Percentiles rank a stretch among this genome's conserved stretches.
These are phyloP conservation scores for Brettanomyces custersianus DNA, from an alignment of 805 yeast genomes.

Conservation along the genomic window DNA sequence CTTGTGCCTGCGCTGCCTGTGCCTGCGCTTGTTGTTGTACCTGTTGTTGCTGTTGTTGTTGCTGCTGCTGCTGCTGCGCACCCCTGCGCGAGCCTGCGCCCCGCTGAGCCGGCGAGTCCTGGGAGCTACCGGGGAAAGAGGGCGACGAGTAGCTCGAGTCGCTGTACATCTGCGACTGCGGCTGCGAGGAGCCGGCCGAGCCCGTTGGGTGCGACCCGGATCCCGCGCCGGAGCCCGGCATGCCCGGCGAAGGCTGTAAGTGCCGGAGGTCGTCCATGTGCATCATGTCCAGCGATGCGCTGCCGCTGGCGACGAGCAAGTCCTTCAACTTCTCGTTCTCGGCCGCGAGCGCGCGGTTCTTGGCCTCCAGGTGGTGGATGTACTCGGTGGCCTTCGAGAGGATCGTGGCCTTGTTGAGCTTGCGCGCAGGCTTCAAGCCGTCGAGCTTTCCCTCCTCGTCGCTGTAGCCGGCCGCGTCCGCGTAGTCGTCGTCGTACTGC, in stretches of 20 bases:
- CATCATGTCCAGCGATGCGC: constrained; percentile 4
- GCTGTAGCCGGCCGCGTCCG: constrained; percentile 43
- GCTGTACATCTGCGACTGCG: constrained; percentile 1
- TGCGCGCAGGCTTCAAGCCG: constrained; percentile 69
- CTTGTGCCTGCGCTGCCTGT: no score
- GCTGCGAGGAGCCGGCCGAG: constrained; percentile 10
- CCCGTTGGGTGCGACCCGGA: constrained; percentile 7
- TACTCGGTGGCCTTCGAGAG: constrained; percentile 71
- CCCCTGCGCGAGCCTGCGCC: no score
- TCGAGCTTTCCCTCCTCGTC: constrained; percentile 52
- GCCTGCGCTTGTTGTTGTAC: constrained; percentile 5
- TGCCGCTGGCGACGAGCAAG: constrained; percentile 8
- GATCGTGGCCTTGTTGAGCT: constrained; percentile 70
- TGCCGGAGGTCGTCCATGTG: neutral
- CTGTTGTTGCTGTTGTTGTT: constrained; percentile 5
- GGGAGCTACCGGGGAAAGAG: constrained; percentile 6
- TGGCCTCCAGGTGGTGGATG: constrained; percentile 61
- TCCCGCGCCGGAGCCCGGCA: constrained; percentile 9
- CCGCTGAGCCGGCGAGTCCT: constrained; percentile 5
- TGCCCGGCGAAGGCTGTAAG: neutral
- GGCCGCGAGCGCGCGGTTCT: constrained; percentile 38
- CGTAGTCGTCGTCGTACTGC: constrained; percentile 37
- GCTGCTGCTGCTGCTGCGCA: constrained; percentile 5
- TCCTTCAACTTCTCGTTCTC: constrained; percentile 36
- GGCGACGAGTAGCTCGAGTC: constrained; percentile 6